Evolutionary conservation across 148 eudicot genomes (phyloP).

Genomic region (Amaranthus palmeri): DNA sequence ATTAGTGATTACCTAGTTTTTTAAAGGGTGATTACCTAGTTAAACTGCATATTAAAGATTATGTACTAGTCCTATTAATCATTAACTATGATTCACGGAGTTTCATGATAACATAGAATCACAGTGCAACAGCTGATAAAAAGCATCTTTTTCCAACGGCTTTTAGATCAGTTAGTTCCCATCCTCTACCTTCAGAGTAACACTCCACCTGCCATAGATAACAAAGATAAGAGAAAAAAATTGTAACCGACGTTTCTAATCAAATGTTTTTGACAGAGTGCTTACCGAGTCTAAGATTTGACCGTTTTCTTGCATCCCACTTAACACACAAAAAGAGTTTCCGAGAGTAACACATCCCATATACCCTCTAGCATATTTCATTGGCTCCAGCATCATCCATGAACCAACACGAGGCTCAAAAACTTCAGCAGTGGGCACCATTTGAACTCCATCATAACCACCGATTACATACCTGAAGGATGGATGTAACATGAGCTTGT

Average conservation of each 20-base stretch:
- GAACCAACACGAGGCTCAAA: constrained; percentile 57
- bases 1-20: neutral
- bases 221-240: neutral
- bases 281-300: constrained; percentile 40
- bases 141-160: constrained; percentile 57
- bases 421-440: constrained; percentile 55
- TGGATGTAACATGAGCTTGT: neutral
- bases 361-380: constrained; percentile 49
- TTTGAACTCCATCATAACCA: constrained; percentile 50
- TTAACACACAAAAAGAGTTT: constrained; percentile 43
- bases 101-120: neutral
- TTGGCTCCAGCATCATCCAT: constrained; percentile 54
- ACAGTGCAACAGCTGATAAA: constrained; percentile 44
- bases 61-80: neutral
- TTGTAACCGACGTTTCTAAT: neutral
- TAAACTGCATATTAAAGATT: neutral
- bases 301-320: constrained; percentile 36
- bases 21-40: neutral
- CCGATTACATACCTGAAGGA: constrained; percentile 60
- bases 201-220: constrained; percentile 50
- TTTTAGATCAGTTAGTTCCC: constrained; percentile 43
- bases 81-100: neutral
- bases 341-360: constrained; percentile 42
- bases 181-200: constrained; percentile 56
- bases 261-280: neutral